phyloP scores from a whole-genome alignment of 140 eudicot species.

The Bidens hawaiensis region DNA sequence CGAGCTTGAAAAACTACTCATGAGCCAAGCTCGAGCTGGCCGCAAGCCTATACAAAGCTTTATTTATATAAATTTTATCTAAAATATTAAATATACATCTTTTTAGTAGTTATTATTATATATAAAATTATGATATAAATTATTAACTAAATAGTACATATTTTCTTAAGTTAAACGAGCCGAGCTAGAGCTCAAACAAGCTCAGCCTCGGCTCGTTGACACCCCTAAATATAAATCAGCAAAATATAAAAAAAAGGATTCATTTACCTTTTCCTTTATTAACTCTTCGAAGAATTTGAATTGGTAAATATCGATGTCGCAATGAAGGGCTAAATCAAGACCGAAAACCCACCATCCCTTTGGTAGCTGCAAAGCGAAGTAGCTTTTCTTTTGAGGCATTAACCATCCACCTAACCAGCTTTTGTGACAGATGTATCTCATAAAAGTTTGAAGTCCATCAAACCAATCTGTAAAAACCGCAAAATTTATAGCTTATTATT shows the following conservation, averaged over 20 bases:
- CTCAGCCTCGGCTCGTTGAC: no score
- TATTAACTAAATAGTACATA: no score
- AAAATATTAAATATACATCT: no score
- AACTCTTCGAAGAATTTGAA: conserved; percentile 87
- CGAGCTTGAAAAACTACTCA: no score
- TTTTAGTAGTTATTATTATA: no score
- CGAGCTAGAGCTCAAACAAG: no score
- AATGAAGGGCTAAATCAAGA: conserved; percentile 92
- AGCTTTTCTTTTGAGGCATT: conserved; percentile 97
- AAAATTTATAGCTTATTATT: not conserved
- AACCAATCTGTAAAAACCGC: conserved; percentile 73
- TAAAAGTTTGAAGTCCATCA: conserved; percentile 93
- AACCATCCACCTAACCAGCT: conserved; percentile 99
- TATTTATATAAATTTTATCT: no score
- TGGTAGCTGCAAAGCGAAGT: conserved; percentile 88
- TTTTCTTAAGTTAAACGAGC: no score
- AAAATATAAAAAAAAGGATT: not conserved
- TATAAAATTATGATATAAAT: no score
- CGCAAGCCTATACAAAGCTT: no score
- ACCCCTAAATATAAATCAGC: not conserved
- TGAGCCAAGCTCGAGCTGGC: no score
- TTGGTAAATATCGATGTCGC: conserved; percentile 87
- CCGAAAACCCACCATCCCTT: conserved; percentile 98
- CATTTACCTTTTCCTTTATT: conserved; percentile 70
- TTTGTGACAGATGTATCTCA: conserved; percentile 95